Conservation (phyloP, 2,329 filamentous ascomycete genomes). For the Botrytis fragariae region DNA sequence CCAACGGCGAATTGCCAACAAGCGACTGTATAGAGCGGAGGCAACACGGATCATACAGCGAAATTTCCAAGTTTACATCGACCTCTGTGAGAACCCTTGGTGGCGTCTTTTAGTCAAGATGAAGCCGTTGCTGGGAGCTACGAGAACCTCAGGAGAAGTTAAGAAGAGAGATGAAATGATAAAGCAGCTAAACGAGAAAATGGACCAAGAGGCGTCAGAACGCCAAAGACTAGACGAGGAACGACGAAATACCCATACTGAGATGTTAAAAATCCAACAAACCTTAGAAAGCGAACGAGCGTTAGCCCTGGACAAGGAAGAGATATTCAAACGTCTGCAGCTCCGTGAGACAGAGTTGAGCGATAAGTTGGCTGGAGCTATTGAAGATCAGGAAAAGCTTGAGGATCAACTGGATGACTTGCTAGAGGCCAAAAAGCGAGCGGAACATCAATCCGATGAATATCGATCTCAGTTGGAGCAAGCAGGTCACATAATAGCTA, state of each 20-base stretch:
- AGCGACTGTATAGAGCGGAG: slow-evolving; percentile 90
- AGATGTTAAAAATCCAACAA: slow-evolving; percentile 87
- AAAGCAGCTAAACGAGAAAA: slow-evolving; percentile 77
- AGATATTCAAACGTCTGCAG: slow-evolving; percentile 97
- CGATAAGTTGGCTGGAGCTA: slow-evolving; percentile 86
- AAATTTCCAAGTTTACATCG: slow-evolving; percentile 89
- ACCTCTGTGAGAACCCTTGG: slow-evolving; percentile 91
- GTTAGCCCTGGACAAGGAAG: slow-evolving; percentile 95
- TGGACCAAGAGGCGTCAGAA: slow-evolving; percentile 71
- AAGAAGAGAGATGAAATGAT: slow-evolving; percentile 96
- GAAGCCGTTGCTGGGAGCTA: slow-evolving; percentile 90
- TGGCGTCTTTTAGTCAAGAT: slow-evolving; percentile 94
- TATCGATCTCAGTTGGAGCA: slow-evolving; percentile 84
- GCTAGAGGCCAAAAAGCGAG: slow-evolving; percentile 82
- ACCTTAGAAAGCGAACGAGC: slow-evolving; percentile 93
- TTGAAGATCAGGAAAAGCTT: slow-evolving; percentile 90
- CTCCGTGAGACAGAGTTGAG: slow-evolving; percentile 85
- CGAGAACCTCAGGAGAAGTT: slow-evolving; percentile 86
- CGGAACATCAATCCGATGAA: slow-evolving; percentile 78
- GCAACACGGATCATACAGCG: slow-evolving; percentile 91
- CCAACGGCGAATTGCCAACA: slow-evolving; percentile 83
- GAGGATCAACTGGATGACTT: slow-evolving; percentile 92
- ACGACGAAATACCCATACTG: slow-evolving; percentile 77
- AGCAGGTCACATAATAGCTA: slow-evolving; percentile 80
- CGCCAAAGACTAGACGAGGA: slow-evolving; percentile 87